Evolutionary conservation across 2,329 filamentous ascomycete species (phyloP), one percentile per base, ranked within the genome.

Genomic region (Phyllachora maydis): DNA sequence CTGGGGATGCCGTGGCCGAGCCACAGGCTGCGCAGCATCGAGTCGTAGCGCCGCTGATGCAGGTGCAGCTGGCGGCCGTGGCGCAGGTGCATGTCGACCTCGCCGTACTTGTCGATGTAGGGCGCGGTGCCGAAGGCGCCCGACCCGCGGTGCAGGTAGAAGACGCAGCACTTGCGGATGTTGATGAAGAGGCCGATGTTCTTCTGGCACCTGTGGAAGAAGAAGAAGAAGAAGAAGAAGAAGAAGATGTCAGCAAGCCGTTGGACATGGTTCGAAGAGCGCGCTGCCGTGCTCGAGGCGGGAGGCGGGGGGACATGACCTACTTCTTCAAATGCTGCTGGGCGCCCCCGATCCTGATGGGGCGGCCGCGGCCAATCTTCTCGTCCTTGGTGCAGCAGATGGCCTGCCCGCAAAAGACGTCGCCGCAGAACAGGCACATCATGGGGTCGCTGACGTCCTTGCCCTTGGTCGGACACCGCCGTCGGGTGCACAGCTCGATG

Each of bases 181-280:
- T 91, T 92, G 46, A 98, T 74, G 52, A 90, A 95, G 16, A 93
- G 56, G n/a, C 88, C 88, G 22, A 91, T 70, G 36, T 81, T 82
- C 31, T 71, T 67, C 41, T 88, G 82, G 46, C 85, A 95, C 37
- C 79, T 90, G 32, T n/a, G n/a, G n/a, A n/a, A n/a, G n/a, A n/a
- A n/a, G n/a, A n/a, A n/a, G n/a, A n/a, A n/a, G n/a, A n/a, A n/a
- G n/a, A n/a, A n/a, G n/a, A n/a, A n/a, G n/a, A n/a, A n/a, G n/a
- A n/a, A n/a, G n/a, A n/a, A n/a, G n/a, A 22, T 21, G 21, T 24
- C 23, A 28, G 16, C 31, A 25, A 13, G 19, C 9, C 14, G 26
- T 45, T 35, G 45, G 38, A 28, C 26, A 32, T 24, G 9, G 22
- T 26, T 28, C 12, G n/a, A n/a, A n/a, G n/a, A n/a, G n/a, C n/a